phyloP scores from a whole-genome alignment of 345 rosid genomes.

The Aegle marmelos region DNA sequence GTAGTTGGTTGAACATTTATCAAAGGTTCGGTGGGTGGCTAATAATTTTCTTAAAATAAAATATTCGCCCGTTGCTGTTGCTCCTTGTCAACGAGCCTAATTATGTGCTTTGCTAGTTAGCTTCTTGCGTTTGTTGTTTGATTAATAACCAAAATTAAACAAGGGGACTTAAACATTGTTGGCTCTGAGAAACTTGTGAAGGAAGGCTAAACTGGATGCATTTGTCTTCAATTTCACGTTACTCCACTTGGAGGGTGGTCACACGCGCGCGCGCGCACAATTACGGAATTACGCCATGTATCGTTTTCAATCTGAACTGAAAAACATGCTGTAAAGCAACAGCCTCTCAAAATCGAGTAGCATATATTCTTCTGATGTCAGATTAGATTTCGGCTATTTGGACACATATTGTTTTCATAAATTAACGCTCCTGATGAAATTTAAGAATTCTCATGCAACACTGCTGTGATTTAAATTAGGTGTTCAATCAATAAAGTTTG shows the following conservation, averaged over 20 bases:
- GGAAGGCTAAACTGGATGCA: neutral
- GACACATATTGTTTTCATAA: neutral
- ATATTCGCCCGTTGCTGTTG: neutral
- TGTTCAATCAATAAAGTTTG: neutral
- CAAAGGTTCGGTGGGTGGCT: neutral
- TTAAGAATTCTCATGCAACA: neutral
- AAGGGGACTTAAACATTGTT: neutral
- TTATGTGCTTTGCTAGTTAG: neutral
- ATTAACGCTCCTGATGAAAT: neutral
- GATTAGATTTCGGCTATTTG: neutral
- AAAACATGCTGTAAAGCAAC: neutral
- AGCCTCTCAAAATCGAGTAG: neutral
- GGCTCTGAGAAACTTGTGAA: neutral
- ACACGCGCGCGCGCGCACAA: neutral
- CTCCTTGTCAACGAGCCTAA: neutral
- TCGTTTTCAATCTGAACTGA: neutral
- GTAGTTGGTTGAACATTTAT: neutral
- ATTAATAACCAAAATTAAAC: neutral
- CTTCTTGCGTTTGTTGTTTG: neutral
- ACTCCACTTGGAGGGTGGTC: neutral
- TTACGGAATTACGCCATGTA: neutral
- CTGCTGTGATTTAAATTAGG: neutral
- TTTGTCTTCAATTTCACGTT: constrained; percentile 15
- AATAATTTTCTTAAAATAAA: neutral
- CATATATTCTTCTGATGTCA: neutral